Base-by-base conservation (phyloP, 768 basidiomycete genomes). In the Jaapia argillacea region DNA sequence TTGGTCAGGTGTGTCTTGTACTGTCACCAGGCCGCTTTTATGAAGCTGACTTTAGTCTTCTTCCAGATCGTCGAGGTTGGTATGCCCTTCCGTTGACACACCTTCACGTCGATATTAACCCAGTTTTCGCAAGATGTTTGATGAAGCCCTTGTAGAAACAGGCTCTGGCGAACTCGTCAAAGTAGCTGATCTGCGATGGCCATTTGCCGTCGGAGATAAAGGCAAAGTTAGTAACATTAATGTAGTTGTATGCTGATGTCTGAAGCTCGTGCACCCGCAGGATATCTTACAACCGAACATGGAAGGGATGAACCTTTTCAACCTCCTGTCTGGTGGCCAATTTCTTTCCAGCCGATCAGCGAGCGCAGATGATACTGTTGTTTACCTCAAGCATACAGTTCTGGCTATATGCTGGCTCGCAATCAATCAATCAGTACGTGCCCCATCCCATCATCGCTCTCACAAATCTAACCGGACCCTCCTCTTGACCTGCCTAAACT, bases 321-420 rank as follows among this genome's bases (percentile, higher is more conserved):
- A 38, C 74, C n/a, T 68, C 74, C 41, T 69, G 57, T 40, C 63
- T 64, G 49, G 64, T 75, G 36, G 60, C 70, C 40, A 67, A 72
- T 20, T 61, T 67, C 45, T 65, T 61, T 48, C 10, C 7, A 38
- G 12, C 13, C 37, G 13, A 12, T 59, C 65, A 39, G 63, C 69
- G 12, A 66, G 67, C 28, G 55, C 54, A 12, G 61, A 64, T 12
- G 84, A 85, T 46, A 80, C 77, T 1, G 81, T 90, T 23, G 66
- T 91, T 26, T 71, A 74, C 20, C 72, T 90, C 22, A 77, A 73
- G 48, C 88, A 87, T 45, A 84, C 77, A 13, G 81, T 85, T 31
- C 74, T 90, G 48, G 86, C 84, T 12, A 66, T 94, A 37, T 74
- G 80, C 39, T 94, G 91, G 91, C 68, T 91, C 4, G 91, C 88